Percentiles rank a stretch among this genome's conserved stretches.
These are phyloP conservation scores for Globisporangium barbulae DNA, from an alignment of 352 stramenopile genomes.

Conservation along the genomic window DNA sequence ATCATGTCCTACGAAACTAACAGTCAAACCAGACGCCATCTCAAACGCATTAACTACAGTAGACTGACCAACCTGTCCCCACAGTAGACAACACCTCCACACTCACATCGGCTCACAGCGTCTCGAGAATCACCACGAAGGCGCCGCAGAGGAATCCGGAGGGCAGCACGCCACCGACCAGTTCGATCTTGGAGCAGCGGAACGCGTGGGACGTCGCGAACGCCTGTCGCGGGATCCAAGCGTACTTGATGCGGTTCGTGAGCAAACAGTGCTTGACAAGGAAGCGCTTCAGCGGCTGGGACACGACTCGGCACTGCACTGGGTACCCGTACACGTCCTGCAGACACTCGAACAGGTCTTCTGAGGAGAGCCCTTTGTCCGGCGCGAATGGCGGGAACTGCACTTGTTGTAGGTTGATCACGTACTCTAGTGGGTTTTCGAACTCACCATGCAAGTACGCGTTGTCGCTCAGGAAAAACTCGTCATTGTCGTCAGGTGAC, in stretches of 20 bases:
- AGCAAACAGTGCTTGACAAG: not conserved
- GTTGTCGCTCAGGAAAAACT: conserved; percentile 1
- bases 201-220: not conserved
- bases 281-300: conserved; percentile 7
- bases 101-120: not conserved
- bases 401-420: not conserved
- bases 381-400: conserved; percentile 5
- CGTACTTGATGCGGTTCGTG: conserved; percentile 9
- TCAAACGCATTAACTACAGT: no score
- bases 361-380: not conserved
- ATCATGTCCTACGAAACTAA: no score
- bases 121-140: conserved; percentile 4
- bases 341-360: conserved; percentile 1
- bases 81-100: no score
- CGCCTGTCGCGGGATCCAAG: conserved; percentile 4
- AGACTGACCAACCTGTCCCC: no score
- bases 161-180: conserved; percentile 6
- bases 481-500: not conserved
- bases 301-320: not conserved
- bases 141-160: conserved; percentile 11
- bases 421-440: not conserved
- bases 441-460: not conserved
- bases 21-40: no score
- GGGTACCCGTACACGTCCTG: conserved; percentile 8
- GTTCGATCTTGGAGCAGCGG: not conserved